phyloP scores from a whole-genome alignment of 805 yeast species.

The Candida anglica region DNA sequence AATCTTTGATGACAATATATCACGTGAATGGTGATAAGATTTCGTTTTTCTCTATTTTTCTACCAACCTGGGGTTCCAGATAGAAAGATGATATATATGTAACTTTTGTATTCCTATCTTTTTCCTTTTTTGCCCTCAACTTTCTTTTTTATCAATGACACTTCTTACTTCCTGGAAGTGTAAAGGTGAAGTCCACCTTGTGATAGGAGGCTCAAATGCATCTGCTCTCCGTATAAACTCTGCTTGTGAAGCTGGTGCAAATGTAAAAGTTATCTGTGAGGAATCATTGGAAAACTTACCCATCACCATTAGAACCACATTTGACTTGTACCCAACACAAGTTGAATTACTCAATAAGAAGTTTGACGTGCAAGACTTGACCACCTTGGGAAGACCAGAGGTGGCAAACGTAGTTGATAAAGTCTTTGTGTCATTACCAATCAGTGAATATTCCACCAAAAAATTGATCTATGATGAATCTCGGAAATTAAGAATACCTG shows the following conservation, averaged over 20 bases:
- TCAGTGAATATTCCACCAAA: conserved; percentile 23
- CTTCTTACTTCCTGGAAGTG: conserved; percentile 42
- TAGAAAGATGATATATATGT: too few relatives aligned
- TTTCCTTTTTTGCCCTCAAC: too few relatives aligned
- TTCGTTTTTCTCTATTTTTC: too few relatives aligned
- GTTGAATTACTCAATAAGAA: too few relatives aligned
- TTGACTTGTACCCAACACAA: background rate
- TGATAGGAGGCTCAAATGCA: conserved; percentile 51
- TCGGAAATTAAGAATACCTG: conserved; percentile 64
- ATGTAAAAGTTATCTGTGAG: too few relatives aligned
- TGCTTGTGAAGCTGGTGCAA: conserved; percentile 52
- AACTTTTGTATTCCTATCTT: too few relatives aligned
- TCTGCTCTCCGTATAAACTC: conserved; percentile 45
- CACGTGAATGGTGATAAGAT: too few relatives aligned
- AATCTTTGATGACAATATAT: too few relatives aligned
- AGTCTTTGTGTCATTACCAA: conserved; percentile 59
- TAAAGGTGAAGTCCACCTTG: conserved; percentile 49
- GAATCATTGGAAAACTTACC: background rate
- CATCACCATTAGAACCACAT: background rate
- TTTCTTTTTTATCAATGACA: conserved; percentile 2
- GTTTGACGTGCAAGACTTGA: too few relatives aligned
- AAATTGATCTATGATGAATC: conserved; percentile 48
- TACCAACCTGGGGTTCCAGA: too few relatives aligned
- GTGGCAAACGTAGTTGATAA: conserved; percentile 68
- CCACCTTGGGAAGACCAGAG: conserved; percentile 54